Percentiles rank a stretch among this genome's conserved stretches.
phyloP scores from a whole-genome alignment of 768 basidiomycete species.

The Butyriboletus loyo region DNA sequence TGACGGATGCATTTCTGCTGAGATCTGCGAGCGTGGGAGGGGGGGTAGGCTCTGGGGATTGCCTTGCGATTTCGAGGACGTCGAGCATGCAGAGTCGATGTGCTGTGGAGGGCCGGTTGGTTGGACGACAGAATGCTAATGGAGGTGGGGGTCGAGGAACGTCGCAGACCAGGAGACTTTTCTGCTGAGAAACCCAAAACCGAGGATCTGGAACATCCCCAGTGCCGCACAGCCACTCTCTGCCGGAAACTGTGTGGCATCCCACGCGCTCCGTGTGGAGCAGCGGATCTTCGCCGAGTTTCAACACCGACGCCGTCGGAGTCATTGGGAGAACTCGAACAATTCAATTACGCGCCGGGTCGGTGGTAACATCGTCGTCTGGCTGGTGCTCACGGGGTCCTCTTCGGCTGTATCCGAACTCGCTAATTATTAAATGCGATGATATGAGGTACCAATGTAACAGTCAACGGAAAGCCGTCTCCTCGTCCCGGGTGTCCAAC shows the following conservation, averaged over 20 bases:
- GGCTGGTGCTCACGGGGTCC: no score
- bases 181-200: conserved; percentile 12
- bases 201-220: conserved; percentile 16
- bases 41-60: conserved; percentile 11
- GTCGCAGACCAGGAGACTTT: background rate
- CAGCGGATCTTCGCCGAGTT: background rate
- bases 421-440: no score
- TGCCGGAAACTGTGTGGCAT: conserved; percentile 5
- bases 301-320: no score
- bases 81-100: conserved; percentile 6
- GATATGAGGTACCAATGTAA: no score
- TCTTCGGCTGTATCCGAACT: no score
- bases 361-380: no score
- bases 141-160: background rate
- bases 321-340: no score
- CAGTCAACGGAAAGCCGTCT: conserved; percentile 10
- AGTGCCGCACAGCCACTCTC: conserved; percentile 22
- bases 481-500: background rate
- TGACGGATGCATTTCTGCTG: conserved; percentile 74
- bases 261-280: background rate
- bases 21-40: conserved; percentile 56
- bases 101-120: no score
- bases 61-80: background rate
- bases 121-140: background rate
- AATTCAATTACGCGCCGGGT: no score